Evolutionary conservation across 2,329 filamentous ascomycete species (phyloP), one percentile per base, ranked within the genome.

Genomic region (Sporothrix euskadiensis): DNA sequence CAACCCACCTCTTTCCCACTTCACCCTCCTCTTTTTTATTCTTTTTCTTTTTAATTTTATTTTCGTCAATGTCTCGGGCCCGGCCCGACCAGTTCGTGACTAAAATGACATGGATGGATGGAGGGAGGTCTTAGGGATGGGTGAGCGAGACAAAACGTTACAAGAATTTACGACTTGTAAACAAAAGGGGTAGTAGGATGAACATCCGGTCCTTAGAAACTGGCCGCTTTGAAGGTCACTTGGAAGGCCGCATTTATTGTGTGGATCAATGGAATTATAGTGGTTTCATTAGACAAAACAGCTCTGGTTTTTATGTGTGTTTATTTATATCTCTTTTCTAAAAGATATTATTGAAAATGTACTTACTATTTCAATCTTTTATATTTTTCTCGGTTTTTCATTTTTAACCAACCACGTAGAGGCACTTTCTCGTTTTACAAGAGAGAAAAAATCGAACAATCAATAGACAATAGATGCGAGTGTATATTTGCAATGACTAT

Each of bases 21-120:
- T 54, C 69, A 44, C 66, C 35, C 26, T 68, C 14, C 16, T 61
- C 41, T 30, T 12, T 3, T 56, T 56, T 12, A 26, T 56, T 56
- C 22, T 30, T 30, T 5, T 56, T 73, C 9, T 22, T 69, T 16
- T 2, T 26, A 26, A n/a, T 9, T 9, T 56, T 69, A 14, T 22
- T 69, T 16, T 56, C n/a, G 9, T 35, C 8, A 12, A 30, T 54
- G 57, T 66, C 47, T 52, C 47, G n/a, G 71, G 71, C 61, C 57
- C 71, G 71, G 71, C 61, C 71, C 71, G 71, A 35, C 59, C 35
- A 72, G 59, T 66, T 35, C 5, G 39, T 63, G n/a, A 63, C 54
- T 71, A 52, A 49, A 44, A 47, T 26, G 41, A 47, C 61, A 66
- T 10, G 52, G 52, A 47, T 22, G 9, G 19, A 44, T 5, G 16